phyloP scores from a whole-genome alignment of 2,329 filamentous ascomycete species.

The Cladorrhinum sp. region DNA sequence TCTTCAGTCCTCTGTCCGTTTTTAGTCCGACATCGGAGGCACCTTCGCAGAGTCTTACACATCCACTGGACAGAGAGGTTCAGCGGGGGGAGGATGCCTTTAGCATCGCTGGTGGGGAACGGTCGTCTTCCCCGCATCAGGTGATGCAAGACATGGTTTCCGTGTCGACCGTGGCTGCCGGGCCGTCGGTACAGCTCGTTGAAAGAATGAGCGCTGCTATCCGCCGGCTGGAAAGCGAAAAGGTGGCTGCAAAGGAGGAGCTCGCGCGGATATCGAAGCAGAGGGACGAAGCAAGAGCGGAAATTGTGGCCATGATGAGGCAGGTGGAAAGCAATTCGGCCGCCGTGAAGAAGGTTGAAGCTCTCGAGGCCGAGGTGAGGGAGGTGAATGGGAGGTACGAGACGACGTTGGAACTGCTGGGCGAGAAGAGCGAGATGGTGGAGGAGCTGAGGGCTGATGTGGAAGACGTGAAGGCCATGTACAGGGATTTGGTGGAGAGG shows the following conservation, averaged over 20 bases:
- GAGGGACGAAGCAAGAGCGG: slow-evolving; percentile 83
- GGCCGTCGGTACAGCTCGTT: slow-evolving; percentile 90
- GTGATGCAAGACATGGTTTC: slow-evolving; percentile 82
- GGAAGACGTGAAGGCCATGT: slow-evolving; percentile 91
- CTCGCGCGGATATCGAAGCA: slow-evolving; percentile 75
- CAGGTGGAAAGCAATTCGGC: slow-evolving; percentile 71
- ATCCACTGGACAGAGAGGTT: slow-evolving; percentile 27
- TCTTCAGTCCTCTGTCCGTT: slow-evolving; percentile 36
- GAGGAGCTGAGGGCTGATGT: slow-evolving; percentile 90
- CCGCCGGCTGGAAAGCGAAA: slow-evolving; percentile 85
- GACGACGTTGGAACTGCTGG: slow-evolving; percentile 88
- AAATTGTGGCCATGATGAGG: slow-evolving; percentile 87
- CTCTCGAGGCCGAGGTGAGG: slow-evolving; percentile 65
- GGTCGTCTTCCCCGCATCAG: slow-evolving; percentile 60
- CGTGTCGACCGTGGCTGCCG: slow-evolving; percentile 83
- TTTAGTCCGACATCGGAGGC: slow-evolving; percentile 51
- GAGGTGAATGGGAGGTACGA: slow-evolving; percentile 77
- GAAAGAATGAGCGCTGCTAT: slow-evolving; percentile 95
- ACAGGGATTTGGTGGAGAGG: slow-evolving; percentile 84
- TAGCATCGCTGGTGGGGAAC: slow-evolving; percentile 47
- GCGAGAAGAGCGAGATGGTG: slow-evolving; percentile 93
- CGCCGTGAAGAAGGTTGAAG: slow-evolving; percentile 56
- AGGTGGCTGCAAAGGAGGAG: slow-evolving; percentile 85
- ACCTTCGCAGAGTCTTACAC: slow-evolving; percentile 35
- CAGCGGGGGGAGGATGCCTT: slow-evolving; percentile 41